These are phyloP conservation scores for Phytophthora vignae DNA, from an alignment of 352 stramenopile species.

Conservation along the genomic window DNA sequence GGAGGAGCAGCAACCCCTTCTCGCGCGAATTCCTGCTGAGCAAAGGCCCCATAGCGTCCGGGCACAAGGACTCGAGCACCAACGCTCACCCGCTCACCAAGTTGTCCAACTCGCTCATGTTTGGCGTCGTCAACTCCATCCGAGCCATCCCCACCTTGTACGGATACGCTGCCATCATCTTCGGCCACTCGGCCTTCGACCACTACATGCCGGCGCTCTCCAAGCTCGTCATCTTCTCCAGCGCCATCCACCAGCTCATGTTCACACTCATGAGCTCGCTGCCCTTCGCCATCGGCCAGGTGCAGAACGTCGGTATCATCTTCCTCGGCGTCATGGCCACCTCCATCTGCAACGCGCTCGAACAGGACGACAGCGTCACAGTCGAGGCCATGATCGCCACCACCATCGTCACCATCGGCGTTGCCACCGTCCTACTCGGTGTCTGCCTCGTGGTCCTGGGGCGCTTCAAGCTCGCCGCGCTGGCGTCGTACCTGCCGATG, in stretches of 20 bases:
- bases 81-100: conserved; percentile 32
- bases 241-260: conserved; percentile 94
- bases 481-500: conserved; percentile 97
- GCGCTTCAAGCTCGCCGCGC: conserved; percentile 91
- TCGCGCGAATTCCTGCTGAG: conserved; percentile 33
- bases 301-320: conserved; percentile 98
- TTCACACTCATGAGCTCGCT: conserved; percentile 91
- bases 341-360: conserved; percentile 85
- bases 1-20: conserved; percentile 16
- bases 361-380: conserved; percentile 54
- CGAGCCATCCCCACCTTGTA: conserved; percentile 94
- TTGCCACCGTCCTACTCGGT: conserved; percentile 92
- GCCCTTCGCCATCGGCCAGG: conserved; percentile 97
- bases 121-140: conserved; percentile 93
- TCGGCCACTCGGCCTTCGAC: conserved; percentile 88
- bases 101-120: conserved; percentile 74
- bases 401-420: conserved; percentile 91
- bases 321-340: conserved; percentile 95
- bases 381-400: conserved; percentile 92
- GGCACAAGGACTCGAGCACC: conserved; percentile 5
- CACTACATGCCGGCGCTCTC: conserved; percentile 89
- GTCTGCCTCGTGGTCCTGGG: conserved; percentile 93
- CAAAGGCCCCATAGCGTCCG: conserved; percentile 16
- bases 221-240: conserved; percentile 97
- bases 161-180: conserved; percentile 96